Base-by-base conservation (phyloP, 2,329 filamentous ascomycete genomes). In the Hypomyces perniciosus region DNA sequence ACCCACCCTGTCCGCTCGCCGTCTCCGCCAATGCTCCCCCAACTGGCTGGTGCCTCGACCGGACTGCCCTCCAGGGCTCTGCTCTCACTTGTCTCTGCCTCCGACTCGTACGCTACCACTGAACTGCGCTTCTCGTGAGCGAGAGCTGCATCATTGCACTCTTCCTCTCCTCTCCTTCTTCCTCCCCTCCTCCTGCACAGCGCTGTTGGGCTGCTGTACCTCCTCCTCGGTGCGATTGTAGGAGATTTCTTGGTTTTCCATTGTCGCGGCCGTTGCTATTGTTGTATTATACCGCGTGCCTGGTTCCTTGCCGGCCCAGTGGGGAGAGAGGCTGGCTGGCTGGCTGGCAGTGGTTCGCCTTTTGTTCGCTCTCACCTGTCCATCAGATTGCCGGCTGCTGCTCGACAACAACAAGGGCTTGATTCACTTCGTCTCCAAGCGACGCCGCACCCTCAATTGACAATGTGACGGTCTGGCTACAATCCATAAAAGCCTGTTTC, bases 11-110 rank as follows among this genome's bases (percentile, higher is more conserved):
- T 60, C 61, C 58, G 56, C 56, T 59, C 58, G 55, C 57, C 57
- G 50, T 46, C 57, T 63, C 61, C 61, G 57, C 61, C 59, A 64
- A 60, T 59, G 61, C 62, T 57, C 59, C 59, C 58, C 59, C 61
- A 61, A 60, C 61, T 62, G 51, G 49, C 49, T 47, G 51, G 47
- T 45, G 46, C 48, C 49, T 47, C 38, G 49, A 30, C 20, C 20
- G 20, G 20, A 20, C 20, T 20, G 20, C 20, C 20, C 20, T 20
- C 20, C 20, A 20, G 20, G 20, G 20, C 20, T 20, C 20, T 20
- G 20, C 20, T 20, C 20, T 20, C 20, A 34, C 44, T 63, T 60
- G 59, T 54, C 54, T 57, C 59, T 52, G 45, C 46, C 53, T 50
- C 60, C 56, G 20, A 55, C 57, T 61, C 55, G 53, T 62, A 54